Base-by-base conservation (phyloP, 495 filamentous ascomycete genomes). In the Xylaria scruposa region DNA sequence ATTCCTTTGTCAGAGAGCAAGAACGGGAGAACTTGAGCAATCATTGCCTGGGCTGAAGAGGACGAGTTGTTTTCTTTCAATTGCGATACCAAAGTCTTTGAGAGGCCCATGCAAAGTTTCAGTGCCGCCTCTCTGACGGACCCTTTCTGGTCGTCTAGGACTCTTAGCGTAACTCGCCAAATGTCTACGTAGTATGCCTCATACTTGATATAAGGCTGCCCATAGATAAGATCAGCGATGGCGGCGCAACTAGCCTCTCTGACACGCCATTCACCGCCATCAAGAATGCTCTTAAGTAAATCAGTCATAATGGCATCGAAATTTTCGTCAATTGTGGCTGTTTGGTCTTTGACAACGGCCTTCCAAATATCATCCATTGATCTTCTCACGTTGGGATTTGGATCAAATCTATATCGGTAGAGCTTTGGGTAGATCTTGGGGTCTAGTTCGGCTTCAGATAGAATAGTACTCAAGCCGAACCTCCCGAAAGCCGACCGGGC, bases 291-390 rank as follows among this genome's bases (percentile, higher is more conserved):
- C 73, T 92, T 91, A 61, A 99, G 84, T 24, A 97, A 84, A 77
- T 97, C 94, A 24, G 89, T 82, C 84, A 98, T 92, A 72, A 99
- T 97, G 19, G 87, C 84, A 70, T 97, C 92, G 74, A 97, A 97
- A 78, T 97, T 83, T 9, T 82, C 82, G 73, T 93, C 89, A 62
- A 97, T 85, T 24, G 92, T 91, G 9, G 87, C 85, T 3, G 87
- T 89, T 12, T 92, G 86, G 70, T 97, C 94, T 78, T 94, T 96
- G 68, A 98, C 93, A 42, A 98, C 79, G 0, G 95, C 91, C 75
- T 91, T 92, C 96, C 96, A 98, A 73, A 99, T 99, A 68, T 95
- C 93, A 71, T 96, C 94, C 96, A 99, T 99, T 5, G 95, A 95
- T 54, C 90, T 90, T 76, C 93, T 93, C 26, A 98, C 96, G 78